Conservation (phyloP, 371 early-diverging fungal species). For the Zancudomyces culisetae region DNA sequence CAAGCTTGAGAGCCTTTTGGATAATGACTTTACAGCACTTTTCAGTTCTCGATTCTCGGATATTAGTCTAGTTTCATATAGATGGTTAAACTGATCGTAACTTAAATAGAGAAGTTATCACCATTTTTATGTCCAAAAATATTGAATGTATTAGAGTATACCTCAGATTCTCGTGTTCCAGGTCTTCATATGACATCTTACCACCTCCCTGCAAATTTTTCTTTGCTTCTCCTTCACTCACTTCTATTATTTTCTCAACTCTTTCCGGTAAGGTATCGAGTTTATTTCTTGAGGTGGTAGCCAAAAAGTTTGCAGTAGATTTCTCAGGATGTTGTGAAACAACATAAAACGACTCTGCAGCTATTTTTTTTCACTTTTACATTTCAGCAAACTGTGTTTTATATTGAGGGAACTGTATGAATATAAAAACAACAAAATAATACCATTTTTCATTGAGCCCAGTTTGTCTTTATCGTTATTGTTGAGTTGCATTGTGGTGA, state of each 20-base stretch:
- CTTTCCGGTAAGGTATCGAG: no score
- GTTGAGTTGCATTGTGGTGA: constrained; percentile 6
- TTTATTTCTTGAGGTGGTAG: no score
- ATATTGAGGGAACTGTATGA: no score
- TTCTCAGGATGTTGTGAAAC: constrained; percentile 18
- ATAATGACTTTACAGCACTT: neutral
- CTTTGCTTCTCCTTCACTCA: no score
- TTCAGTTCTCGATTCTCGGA: neutral
- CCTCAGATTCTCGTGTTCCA: no score
- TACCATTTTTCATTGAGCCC: neutral
- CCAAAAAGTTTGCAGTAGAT: constrained; percentile 1
- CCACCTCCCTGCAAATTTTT: no score
- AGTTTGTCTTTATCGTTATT: neutral
- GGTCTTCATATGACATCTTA: no score
- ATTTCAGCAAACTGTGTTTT: neutral
- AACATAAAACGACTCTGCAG: constrained; percentile 23
- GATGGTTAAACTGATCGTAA: no score
- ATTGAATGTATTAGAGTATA: no score
- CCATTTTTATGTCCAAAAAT: no score
- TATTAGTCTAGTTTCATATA: neutral
- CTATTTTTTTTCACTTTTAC: constrained; percentile 1
- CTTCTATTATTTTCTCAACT: no score
- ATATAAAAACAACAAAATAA: neutral
- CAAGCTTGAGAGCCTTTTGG: neutral
- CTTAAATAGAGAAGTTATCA: no score